A percentile compares a stretch with the other conserved stretches of the same genome.
Conservation (phyloP, 2,329 filamentous ascomycete genomes). For the Fusarium nygamai region DNA sequence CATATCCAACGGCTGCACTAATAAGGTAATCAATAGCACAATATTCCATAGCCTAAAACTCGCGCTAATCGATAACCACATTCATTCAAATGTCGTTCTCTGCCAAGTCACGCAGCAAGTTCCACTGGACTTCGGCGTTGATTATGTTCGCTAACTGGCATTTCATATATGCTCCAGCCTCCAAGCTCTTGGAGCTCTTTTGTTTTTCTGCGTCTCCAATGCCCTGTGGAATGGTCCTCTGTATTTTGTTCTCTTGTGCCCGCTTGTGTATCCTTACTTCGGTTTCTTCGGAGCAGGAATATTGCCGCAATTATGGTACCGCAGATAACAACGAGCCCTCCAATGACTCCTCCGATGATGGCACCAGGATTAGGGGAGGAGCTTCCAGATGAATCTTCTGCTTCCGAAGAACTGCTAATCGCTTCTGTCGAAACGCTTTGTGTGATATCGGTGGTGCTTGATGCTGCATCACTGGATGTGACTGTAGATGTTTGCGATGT, state of each 20-base stretch:
- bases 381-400: neutral
- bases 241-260: neutral
- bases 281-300: constrained; percentile 11
- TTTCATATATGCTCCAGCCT: neutral
- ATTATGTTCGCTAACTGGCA: neutral
- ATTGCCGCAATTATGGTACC: neutral
- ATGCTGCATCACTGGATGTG: neutral
- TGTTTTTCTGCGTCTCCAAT: neutral
- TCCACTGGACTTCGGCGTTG: neutral
- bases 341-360: constrained; percentile 51
- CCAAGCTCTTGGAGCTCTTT: neutral
- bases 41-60: neutral
- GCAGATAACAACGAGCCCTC: constrained; percentile 48
- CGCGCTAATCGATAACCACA: neutral
- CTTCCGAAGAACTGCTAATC: neutral
- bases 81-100: neutral
- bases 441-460: neutral
- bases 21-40: too few species aligned
- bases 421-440: neutral
- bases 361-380: constrained; percentile 42
- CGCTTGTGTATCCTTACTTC: neutral
- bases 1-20: neutral
- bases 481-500: neutral
- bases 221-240: neutral
- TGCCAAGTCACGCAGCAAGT: neutral